Evolutionary conservation across 768 basidiomycete species (phyloP).

Genomic region (Amanita subjunquillea): DNA sequence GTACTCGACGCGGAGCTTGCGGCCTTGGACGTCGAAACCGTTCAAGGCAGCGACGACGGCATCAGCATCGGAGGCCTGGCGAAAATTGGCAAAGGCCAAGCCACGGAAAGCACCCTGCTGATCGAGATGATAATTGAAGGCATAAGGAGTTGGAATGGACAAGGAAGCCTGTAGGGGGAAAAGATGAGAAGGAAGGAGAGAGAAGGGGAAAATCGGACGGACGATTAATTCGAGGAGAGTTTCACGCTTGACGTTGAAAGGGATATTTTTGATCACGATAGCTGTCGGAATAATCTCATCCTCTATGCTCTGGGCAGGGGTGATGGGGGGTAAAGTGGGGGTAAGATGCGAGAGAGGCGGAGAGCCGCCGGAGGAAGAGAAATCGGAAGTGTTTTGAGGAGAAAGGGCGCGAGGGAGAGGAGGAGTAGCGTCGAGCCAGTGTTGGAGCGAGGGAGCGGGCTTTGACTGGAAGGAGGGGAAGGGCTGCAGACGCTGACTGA

Average conservation of each 20-base stretch:
- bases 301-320: slow-evolving; percentile 45
- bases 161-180: slow-evolving; percentile 59
- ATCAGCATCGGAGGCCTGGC: slow-evolving; percentile 84
- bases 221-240: slow-evolving; percentile 95
- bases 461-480: slow-evolving; percentile 27
- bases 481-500: slow-evolving; percentile 58
- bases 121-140: slow-evolving; percentile 99
- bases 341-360: slow-evolving; percentile 49
- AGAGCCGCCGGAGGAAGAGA: slow-evolving; percentile 81
- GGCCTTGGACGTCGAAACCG: slow-evolving; percentile 92
- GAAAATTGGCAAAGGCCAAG: slow-evolving; percentile 96
- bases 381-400: slow-evolving; percentile 80
- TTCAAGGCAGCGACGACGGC: slow-evolving; percentile 94
- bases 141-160: slow-evolving; percentile 92
- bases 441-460: slow-evolving; percentile 32
- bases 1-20: slow-evolving; percentile 97
- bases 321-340: slow-evolving; percentile 35
- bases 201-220: slow-evolving; percentile 21
- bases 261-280: slow-evolving; percentile 99
- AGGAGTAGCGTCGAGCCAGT: slow-evolving; percentile 73
- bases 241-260: slow-evolving; percentile 96
- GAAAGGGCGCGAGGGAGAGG: slow-evolving; percentile 76
- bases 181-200: slow-evolving; percentile 9
- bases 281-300: slow-evolving; percentile 98
- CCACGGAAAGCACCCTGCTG: slow-evolving; percentile 95